A percentile compares a stretch with the other conserved stretches of the same genome.
phyloP scores from a whole-genome alignment of 2,329 filamentous ascomycete species.

The Claviceps arundinis region DNA sequence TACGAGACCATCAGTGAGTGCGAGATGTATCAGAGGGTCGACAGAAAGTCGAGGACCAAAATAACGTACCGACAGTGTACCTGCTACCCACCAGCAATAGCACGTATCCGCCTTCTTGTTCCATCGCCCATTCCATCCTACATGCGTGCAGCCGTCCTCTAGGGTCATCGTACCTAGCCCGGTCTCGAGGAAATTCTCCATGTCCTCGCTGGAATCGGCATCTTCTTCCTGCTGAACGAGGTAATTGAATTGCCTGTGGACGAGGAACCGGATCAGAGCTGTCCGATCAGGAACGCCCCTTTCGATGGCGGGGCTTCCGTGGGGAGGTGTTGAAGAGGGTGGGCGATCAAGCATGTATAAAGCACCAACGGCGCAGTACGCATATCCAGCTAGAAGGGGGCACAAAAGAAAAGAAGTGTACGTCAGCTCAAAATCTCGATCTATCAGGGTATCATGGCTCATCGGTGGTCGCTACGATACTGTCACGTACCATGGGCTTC shows the following conservation, averaged over 20 bases:
- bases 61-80: constrained; percentile 35
- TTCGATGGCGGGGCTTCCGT: constrained; percentile 16
- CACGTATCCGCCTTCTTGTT: constrained; percentile 94
- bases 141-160: constrained; percentile 26
- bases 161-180: constrained; percentile 23
- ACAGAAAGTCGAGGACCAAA: not conserved
- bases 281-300: constrained; percentile 21
- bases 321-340: constrained; percentile 16
- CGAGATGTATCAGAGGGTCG: no score
- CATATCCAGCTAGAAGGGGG: constrained; percentile 58
- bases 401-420: not conserved
- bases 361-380: constrained; percentile 74
- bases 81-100: constrained; percentile 86
- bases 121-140: constrained; percentile 78
- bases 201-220: constrained; percentile 28
- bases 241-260: constrained; percentile 51
- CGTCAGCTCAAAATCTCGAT: not conserved
- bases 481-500: constrained; percentile 62
- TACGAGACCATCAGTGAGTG: not conserved
- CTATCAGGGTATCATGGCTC: no score
- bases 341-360: constrained; percentile 62
- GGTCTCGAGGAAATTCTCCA: constrained; percentile 23
- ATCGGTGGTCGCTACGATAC: not conserved
- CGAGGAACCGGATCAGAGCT: constrained; percentile 40
- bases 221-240: constrained; percentile 31